Base-by-base conservation (phyloP, 2,329 filamentous ascomycete species). In the Botrytis aclada region DNA sequence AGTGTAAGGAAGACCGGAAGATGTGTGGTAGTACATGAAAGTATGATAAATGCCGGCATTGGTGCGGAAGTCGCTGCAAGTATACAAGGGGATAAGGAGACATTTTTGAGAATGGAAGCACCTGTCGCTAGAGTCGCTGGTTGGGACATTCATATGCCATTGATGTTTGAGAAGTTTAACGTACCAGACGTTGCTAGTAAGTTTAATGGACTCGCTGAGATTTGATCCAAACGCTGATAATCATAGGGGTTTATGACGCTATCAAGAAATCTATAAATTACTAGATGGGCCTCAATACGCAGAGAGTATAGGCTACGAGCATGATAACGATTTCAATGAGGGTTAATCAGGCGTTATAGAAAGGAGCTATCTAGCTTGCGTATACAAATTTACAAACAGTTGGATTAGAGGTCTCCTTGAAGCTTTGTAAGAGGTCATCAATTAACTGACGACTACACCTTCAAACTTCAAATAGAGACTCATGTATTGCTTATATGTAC, bases 1-100 rank as follows among this genome's bases (percentile, higher is more conserved):
- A 93, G 90, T 73, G 90, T 93, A 2, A 86, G 85, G 76, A 93
- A 91, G 82, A 93, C 91, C 0, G 91, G 91, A 0, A 83, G 90
- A 73, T 90, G 89, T 39, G 84, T 93, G 37, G 88, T 93, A 1
- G 91, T 93, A 1, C 91, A 93, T 79, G 91, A 93, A 80, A 92
- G 90, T 73, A 93, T 93, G 89, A 85, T 91, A 75, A 93, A 92
- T 79, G 90, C 90, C 20, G 91, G 91, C 29, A 88, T 93, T 25
- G 91, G 91, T 20, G 90, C 91, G 3, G 91, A 93, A 76, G 87
- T 93, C 8, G 90, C 91, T 18, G 90, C 90, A 3, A 91, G 89
- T 12, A 89, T 93, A 58, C 91, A 93, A 80, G 90, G 92, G 74
- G 80, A 82, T 70, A 79, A 79, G 61, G 86, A 86, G 41, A 90